These are phyloP conservation scores for Pseudogymnoascus sp. DNA, from an alignment of 2,329 filamentous ascomycete genomes.

Conservation along the genomic window DNA sequence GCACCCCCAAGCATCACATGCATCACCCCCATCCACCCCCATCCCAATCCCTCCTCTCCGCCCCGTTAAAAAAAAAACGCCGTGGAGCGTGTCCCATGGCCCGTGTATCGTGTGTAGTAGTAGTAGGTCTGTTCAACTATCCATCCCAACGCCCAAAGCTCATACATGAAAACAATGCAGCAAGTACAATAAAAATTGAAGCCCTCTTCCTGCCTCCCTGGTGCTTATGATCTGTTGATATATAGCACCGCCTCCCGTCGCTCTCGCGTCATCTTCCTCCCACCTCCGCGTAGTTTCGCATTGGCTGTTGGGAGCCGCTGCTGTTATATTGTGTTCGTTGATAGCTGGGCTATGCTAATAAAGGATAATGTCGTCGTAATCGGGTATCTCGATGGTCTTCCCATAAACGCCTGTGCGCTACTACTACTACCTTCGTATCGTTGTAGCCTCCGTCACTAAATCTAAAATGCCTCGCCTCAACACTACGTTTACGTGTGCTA, in stretches of 20 bases:
- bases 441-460: not conserved
- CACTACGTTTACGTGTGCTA: not conserved
- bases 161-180: constrained; percentile 3
- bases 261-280: not conserved
- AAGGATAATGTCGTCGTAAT: not conserved
- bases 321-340: not conserved
- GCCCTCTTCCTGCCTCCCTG: not conserved
- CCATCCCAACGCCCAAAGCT: not conserved
- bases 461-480: constrained; percentile 2
- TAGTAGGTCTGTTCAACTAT: constrained; percentile 3
- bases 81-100: not conserved
- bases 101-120: not conserved
- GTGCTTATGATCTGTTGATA: not conserved
- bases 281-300: not conserved
- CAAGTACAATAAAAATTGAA: constrained; percentile 1
- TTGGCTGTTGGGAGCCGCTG: not conserved
- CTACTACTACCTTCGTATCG: not conserved
- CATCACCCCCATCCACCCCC: not conserved
- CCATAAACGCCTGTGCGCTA: not conserved
- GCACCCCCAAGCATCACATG: not conserved
- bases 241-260: not conserved
- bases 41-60: not conserved
- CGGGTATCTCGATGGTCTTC: constrained; percentile 4
- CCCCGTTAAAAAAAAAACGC: not conserved
- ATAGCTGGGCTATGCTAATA: not conserved